Base-by-base conservation (phyloP, 163 green algal species). In the Coccomyxa subellipsoidea region DNA sequence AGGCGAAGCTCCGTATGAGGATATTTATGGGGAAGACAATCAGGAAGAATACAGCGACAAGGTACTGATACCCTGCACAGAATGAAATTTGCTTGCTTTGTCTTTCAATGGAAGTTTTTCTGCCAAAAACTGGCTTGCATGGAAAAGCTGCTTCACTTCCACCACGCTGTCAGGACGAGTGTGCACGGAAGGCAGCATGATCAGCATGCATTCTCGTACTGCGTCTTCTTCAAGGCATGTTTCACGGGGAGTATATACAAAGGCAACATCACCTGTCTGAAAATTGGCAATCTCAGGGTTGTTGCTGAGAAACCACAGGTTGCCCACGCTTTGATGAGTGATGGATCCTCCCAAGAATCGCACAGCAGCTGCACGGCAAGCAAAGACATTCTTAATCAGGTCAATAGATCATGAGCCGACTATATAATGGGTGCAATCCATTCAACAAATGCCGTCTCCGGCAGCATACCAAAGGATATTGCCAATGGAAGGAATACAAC, bases 51-150 rank as follows among this genome's bases (percentile, higher is more conserved):
- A 81, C 29, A 34, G 10, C 32, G 12, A 76, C 78, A 1, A 81
- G 32, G 32, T 66, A 81, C 78, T 81, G 78, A 32, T 81, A 81
- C 6, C 78, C 78, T 81, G 78, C 78, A 81, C 15, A 35, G 21
- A 15, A 3, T 32, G n/a, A 31, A 1, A 25, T 34, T 53, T 36
- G 12, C 21, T 12, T 38, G 18, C 31, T 34, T 18, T 10, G 25
- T 2, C 75, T 59, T 36, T 10, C n/a, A n/a, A n/a, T n/a, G n/a
- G n/a, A n/a, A n/a, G n/a, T n/a, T n/a, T n/a, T n/a, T n/a, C n/a
- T n/a, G n/a, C n/a, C n/a, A n/a, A n/a, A n/a, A n/a, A n/a, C n/a
- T n/a, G n/a, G n/a, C n/a, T n/a, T n/a, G n/a, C n/a, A n/a, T n/a
- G n/a, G n/a, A n/a, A n/a, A n/a, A n/a, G n/a, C n/a, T n/a, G n/a